phyloP scores from a whole-genome alignment of 805 yeast species.

The Saccharomycopsis fermentans region DNA sequence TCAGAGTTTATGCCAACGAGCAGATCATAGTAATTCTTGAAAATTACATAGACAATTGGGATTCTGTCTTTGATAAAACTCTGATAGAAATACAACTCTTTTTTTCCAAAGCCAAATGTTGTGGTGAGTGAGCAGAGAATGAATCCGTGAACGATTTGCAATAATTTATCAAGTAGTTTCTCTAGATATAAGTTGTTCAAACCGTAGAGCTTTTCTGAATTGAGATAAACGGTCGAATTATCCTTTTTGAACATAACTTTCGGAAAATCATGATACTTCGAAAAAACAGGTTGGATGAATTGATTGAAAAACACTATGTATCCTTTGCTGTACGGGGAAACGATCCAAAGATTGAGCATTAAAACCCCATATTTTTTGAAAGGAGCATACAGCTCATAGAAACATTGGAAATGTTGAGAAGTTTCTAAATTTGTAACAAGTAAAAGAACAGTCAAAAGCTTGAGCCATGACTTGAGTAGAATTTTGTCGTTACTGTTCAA shows the following conservation, averaged over 20 bases:
- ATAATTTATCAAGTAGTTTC: not conserved
- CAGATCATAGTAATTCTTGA: not conserved
- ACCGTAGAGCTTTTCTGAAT: not conserved
- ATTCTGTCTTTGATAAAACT: not conserved
- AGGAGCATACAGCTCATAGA: not conserved
- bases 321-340: constrained; percentile 14
- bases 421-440: constrained; percentile 1
- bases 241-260: not conserved
- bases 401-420: not conserved
- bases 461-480: constrained; percentile 16
- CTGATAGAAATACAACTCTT: not conserved
- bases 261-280: not conserved
- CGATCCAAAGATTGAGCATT: constrained; percentile 12
- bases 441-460: constrained; percentile 3
- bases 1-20: not conserved
- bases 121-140: not conserved
- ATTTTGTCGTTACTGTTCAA: constrained; percentile 9
- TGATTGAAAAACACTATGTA: constrained; percentile 16
- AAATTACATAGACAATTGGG: not conserved
- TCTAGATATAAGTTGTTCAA: not conserved
- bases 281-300: constrained; percentile 11
- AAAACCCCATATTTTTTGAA: not conserved
- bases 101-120: constrained; percentile 1
- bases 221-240: not conserved
- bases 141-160: not conserved